Evolutionary conservation across 2,329 filamentous ascomycete genomes (phyloP), one percentile per base, ranked within the genome.

Genomic region (Ophiostoma sp.): DNA sequence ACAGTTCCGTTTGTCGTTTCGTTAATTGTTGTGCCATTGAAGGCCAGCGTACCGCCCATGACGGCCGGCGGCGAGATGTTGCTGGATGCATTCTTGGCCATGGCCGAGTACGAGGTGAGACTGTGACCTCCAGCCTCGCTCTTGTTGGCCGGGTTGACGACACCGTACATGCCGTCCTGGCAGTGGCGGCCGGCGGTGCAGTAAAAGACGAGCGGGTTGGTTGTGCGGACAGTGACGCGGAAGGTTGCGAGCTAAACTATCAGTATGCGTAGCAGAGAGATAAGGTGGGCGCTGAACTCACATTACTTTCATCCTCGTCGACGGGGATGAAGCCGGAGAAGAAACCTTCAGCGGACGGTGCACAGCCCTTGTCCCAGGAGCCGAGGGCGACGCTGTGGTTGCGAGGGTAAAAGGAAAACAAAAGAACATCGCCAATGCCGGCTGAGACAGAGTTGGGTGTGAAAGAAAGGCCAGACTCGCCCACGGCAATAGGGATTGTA

Each of bases 331-430:
- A 86, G 66, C 86, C 86, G 48, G 81, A 84, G 75, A 82, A 88
- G 80, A 88, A 85, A 36, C 79, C 79, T n/a, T 76, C 77, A 6
- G 59, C 76, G 64, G 84, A 80, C 3, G 85, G 85, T 22, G 82
- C 77, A 77, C 86, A 88, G 2, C 86, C 84, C n/a, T 83, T 78
- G 66, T 81, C 81, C 76, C 87, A 87, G 28, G 82, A 81, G 25
- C 85, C 83, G 76, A 84, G 81, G 2, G 82, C 84, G 17, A 88
- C 84, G 12, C 83, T 85, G 80, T 88, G 86, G 77, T 85, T 85
- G 75, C 82, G 82, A 3, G 84, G 81, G 72, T 83, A 82, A 79
- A 87, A 88, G 76, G 87, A 84, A 80, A 87, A 88, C 76, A 87
- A 84, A 66, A 88, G 80, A 64, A 84, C 80, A 75, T 86, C 85